Evolutionary conservation across 1,139 yeast species (phyloP).

Genomic region (Eremothecium sinecaudum): DNA sequence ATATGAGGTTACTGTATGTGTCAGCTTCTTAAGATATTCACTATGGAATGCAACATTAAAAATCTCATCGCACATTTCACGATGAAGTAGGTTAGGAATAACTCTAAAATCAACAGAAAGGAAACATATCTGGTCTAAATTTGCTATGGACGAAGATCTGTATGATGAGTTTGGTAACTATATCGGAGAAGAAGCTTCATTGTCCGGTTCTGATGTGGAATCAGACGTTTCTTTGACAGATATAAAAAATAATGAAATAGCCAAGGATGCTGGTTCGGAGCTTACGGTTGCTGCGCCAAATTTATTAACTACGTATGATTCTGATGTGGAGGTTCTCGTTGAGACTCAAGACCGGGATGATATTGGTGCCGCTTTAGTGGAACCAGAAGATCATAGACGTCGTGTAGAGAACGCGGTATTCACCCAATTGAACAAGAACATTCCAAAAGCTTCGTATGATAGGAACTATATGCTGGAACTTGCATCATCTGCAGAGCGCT

Average conservation of each 20-base stretch:
- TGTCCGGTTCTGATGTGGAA: conserved; percentile 34
- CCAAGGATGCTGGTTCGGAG: neutral
- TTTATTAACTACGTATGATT: conserved; percentile 36
- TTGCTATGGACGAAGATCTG: conserved; percentile 39
- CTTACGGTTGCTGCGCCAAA: neutral
- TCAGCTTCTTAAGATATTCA: no score
- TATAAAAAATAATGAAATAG: neutral
- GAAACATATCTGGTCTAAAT: neutral
- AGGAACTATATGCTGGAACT: conserved; percentile 50
- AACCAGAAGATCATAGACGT: conserved; percentile 34
- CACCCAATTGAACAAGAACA: conserved; percentile 20
- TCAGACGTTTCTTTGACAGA: neutral
- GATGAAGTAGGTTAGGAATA: no score
- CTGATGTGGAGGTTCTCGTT: conserved; percentile 55
- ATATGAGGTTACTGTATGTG: no score
- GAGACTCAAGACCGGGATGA: conserved; percentile 49
- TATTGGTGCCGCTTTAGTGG: conserved; percentile 55
- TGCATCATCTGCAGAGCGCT: conserved; percentile 50
- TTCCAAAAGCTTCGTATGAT: conserved; percentile 56
- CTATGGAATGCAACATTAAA: no score
- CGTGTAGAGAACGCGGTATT: conserved; percentile 14
- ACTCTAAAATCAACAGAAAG: no score
- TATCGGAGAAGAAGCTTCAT: conserved; percentile 43
- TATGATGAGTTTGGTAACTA: conserved; percentile 83
- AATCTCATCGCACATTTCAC: no score